A percentile compares a stretch with the other conserved stretches of the same genome.
These are phyloP conservation scores for Phaeodactylum tricornutum DNA, from an alignment of 108 stramenopile species.

Conservation along the genomic window DNA sequence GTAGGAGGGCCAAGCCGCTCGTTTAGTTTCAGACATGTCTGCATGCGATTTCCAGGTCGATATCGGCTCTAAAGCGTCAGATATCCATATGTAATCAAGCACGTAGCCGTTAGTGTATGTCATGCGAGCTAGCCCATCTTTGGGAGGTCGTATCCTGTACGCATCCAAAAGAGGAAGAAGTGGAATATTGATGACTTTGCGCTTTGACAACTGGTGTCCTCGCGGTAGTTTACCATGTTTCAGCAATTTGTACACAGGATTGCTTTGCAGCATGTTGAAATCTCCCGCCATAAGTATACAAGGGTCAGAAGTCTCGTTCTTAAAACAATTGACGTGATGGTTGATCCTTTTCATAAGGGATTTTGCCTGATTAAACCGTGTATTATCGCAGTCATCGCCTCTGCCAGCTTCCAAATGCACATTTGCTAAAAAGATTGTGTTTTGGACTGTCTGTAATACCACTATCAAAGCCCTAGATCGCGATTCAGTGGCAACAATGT, in stretches of 20 bases:
- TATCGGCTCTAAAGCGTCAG: slow-evolving; percentile 8
- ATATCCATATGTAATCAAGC: slow-evolving; percentile 33
- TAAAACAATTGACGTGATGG: background rate
- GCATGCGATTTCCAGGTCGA: slow-evolving; percentile 3
- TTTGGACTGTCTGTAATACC: slow-evolving; percentile 6
- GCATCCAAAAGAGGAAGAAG: background rate
- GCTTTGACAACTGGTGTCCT: background rate
- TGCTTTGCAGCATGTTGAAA: slow-evolving; percentile 25
- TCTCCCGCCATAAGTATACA: slow-evolving; percentile 26
- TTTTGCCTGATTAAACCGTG: slow-evolving; percentile 20
- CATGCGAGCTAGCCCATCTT: background rate
- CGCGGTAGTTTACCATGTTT: background rate
- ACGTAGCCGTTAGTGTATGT: slow-evolving; percentile 15
- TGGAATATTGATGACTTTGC: slow-evolving; percentile 1
- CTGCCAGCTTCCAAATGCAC: slow-evolving; percentile 36
- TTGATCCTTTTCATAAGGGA: slow-evolving; percentile 28
- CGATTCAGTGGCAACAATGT: slow-evolving; percentile 18
- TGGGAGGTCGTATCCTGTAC: background rate
- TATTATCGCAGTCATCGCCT: slow-evolving; percentile 4
- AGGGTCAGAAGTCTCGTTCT: background rate
- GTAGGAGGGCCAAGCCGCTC: slow-evolving; percentile 15
- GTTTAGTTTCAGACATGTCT: background rate
- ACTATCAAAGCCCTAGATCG: slow-evolving; percentile 25
- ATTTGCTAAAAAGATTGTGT: slow-evolving; percentile 17
- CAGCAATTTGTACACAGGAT: slow-evolving; percentile 17